phyloP scores from a whole-genome alignment of 805 yeast genomes.

The Yarrowia yakushimensis region DNA sequence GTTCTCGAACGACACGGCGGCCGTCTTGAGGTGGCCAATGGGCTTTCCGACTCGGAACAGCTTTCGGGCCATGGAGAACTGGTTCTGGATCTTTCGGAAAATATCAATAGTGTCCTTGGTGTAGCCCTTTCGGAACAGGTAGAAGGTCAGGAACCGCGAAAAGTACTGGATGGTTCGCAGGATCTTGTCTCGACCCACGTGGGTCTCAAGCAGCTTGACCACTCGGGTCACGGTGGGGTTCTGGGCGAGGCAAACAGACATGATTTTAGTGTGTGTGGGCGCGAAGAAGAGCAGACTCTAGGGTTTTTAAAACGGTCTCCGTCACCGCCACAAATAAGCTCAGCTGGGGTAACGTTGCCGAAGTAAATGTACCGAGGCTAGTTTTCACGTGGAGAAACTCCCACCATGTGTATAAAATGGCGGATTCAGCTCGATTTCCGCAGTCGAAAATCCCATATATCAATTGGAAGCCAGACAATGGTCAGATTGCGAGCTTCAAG shows the following conservation, averaged over 20 bases:
- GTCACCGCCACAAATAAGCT: background rate
- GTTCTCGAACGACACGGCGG: slow-evolving; percentile 63
- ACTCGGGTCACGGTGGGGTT: slow-evolving; percentile 69
- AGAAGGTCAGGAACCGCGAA: slow-evolving; percentile 66
- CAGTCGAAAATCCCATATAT: background rate
- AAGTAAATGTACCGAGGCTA: slow-evolving; percentile 21
- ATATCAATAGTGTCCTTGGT: slow-evolving; percentile 46
- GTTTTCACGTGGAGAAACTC: slow-evolving; percentile 16
- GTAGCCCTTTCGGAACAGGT: slow-evolving; percentile 55
- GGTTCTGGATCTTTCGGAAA: slow-evolving; percentile 55
- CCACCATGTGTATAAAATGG: background rate
- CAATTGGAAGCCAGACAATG: background rate
- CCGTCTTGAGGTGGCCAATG: slow-evolving; percentile 61
- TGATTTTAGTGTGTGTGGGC: background rate
- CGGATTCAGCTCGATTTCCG: background rate
- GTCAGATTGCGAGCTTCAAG: background rate
- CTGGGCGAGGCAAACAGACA: slow-evolving; percentile 42
- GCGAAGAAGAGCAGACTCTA: background rate
- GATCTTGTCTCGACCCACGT: slow-evolving; percentile 77
- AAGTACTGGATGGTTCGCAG: slow-evolving; percentile 77
- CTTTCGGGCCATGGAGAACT: slow-evolving; percentile 72
- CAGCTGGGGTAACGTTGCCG: slow-evolving; percentile 25
- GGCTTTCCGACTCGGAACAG: slow-evolving; percentile 83
- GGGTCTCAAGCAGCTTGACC: slow-evolving; percentile 59
- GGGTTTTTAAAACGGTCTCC: background rate